Base-by-base conservation (phyloP, 495 filamentous ascomycete genomes). In the Aspergillus homomorphus region DNA sequence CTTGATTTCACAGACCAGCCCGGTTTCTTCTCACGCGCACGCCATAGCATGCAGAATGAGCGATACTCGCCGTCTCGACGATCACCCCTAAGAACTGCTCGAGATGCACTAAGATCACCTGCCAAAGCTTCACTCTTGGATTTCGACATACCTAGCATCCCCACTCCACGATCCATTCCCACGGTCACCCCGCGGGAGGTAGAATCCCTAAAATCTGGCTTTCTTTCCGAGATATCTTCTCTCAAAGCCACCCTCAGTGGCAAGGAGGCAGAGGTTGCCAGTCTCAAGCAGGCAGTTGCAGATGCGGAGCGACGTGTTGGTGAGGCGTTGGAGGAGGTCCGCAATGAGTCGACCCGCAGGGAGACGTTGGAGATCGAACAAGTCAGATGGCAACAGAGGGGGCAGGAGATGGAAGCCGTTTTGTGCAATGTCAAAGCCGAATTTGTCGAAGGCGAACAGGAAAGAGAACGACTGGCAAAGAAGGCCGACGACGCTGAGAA, bases 291-390 rank as follows among this genome's bases (percentile, higher is more conserved):
- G 41, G 91, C 95, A 12, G 85, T 98, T 45, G 80, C 80, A 18
- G 91, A 96, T 69, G 91, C 95, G 2, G 94, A 98, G 73, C 84
- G 89, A 63, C 85, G 92, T n/a, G 91, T 93, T 22, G 92, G 91
- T 16, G 88, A 94, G 72, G 87, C 87, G 51, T 75, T 89, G 72
- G 92, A 96, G 72, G 78, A 87, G 62, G 73, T 92, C 26, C 84
- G 92, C 44, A 89, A 95, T 57, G 87, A 91, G 62, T 79, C 82
- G 49, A 79, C 80, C 22, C 69, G 78, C 45, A 87, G 85, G 52
- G 91, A 91, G 52, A 73, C 83, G 21, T 72, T 95, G 16, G 80
- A 88, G 55, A 77, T 84, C n/a, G 91, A 96, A 67, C 87, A 88
- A 63, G 83, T 82, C 20, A 87, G 84, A 60, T 96, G 91, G 90